phyloP scores from a whole-genome alignment of 139 green algal genomes.

The Cymbomonas tetramitiformis region DNA sequence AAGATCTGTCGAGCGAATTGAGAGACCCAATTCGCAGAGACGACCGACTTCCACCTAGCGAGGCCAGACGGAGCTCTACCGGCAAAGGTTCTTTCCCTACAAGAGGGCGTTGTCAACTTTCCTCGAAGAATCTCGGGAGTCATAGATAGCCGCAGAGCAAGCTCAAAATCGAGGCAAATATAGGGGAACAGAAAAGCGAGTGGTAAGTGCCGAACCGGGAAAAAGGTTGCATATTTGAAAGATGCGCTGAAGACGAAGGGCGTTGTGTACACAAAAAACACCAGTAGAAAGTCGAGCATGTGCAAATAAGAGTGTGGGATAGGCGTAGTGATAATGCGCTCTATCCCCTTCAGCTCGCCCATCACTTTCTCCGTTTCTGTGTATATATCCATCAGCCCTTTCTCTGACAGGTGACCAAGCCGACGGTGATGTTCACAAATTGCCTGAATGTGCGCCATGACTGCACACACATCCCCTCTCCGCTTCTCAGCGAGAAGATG shows the following conservation, averaged over 20 bases:
- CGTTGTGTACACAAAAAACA: conserved; percentile 10
- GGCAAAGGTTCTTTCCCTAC: no score
- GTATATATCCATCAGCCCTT: conserved; percentile 3
- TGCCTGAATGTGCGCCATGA: background rate
- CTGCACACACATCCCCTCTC: background rate
- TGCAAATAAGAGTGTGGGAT: conserved; percentile 15
- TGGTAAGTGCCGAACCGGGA: background rate
- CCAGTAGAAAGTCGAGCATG: conserved; percentile 7
- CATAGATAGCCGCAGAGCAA: no score
- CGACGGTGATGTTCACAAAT: conserved; percentile 5
- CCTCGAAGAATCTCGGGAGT: no score
- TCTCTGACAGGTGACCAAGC: conserved; percentile 3
- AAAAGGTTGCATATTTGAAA: conserved; percentile 8
- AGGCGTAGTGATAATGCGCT: conserved; percentile 19
- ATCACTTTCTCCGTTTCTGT: conserved; percentile 1
- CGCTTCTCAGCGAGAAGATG: no score
- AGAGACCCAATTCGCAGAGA: no score
- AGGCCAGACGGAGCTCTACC: no score
- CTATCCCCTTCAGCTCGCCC: background rate
- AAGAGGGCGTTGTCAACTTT: no score
- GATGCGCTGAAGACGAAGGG: conserved; percentile 6
- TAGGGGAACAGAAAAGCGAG: no score
- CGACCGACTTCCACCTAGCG: no score
- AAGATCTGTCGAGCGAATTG: no score
- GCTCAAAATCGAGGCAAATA: no score